Base-by-base conservation (phyloP, 75 land plant genomes). In the Azolla pinnata region DNA sequence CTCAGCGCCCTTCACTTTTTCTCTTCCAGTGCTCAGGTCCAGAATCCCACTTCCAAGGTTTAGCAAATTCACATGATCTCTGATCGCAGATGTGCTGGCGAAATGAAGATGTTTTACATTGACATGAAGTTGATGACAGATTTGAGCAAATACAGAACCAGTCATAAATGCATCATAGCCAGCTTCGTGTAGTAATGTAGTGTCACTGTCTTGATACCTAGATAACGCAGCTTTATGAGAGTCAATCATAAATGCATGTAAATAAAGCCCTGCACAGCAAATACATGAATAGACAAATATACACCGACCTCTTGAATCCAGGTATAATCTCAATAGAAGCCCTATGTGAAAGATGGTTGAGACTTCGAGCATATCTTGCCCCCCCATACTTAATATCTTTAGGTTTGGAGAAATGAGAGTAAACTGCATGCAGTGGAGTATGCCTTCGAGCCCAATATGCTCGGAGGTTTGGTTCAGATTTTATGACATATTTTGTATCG, bases 121-220 rank as follows among this genome's bases (percentile, higher is more conserved):
- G 49, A 90, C 48, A 17, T 81, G 81, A n/a, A 87, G 48, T 49
- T 73, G 72, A 62, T 70, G 67, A 74, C 97, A 90, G 29, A 71
- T 61, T 48, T 83, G 91, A 34, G 85, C 87, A 75, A 90, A 90
- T 18, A 90, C 66, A 59, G 82, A 80, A n/a, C 96, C 96, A 8
- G 95, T 80, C 95, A 88, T 90, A 57, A 84, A 91, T 45, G 97
- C 97, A 77, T 92, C 97, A 68, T 82, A 92, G 7, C 97, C 97
- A 38, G 97, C 97, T 77, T 92, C 97, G 62, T 92, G 97, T 65
- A 82, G 42, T 7, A 7, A 14, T 7, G 7, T 38, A 14, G 42
- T 38, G 14, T 38, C 14, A 14, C 10, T 38, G 42, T 38, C 42
- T 38, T 38, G 42, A 38, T 38, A 38, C 42, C 42, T 38, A n/a